A percentile compares a stretch with the other conserved stretches of the same genome.
phyloP scores from a whole-genome alignment of 2,329 filamentous ascomycete species.

The Botrytis fabae region DNA sequence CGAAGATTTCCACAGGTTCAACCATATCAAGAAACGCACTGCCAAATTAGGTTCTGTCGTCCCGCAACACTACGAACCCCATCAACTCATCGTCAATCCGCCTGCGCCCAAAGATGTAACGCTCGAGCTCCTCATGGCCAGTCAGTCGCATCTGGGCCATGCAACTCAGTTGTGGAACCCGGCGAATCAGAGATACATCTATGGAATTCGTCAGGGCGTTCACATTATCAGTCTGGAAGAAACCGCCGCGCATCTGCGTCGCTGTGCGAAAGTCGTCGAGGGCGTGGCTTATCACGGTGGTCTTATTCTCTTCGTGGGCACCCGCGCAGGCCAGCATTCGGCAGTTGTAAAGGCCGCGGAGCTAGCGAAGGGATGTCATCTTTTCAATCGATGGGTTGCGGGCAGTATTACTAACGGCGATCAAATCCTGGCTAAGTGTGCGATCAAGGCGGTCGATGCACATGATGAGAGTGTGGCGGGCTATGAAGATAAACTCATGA shows the following conservation, averaged over 20 bases:
- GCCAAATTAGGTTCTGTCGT: constrained; percentile 51
- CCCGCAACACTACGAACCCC: constrained; percentile 62
- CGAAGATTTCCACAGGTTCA: constrained; percentile 31
- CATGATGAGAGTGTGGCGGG: constrained; percentile 61
- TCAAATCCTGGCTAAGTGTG: constrained; percentile 73
- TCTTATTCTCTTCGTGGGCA: constrained; percentile 88
- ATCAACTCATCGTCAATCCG: constrained; percentile 68
- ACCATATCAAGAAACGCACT: constrained; percentile 48
- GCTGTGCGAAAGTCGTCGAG: constrained; percentile 88
- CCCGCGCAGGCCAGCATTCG: constrained; percentile 75
- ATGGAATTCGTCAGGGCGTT: constrained; percentile 81
- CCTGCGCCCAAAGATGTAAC: constrained; percentile 78
- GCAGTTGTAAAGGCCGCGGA: constrained; percentile 79
- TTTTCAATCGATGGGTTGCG: constrained; percentile 92
- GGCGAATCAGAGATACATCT: constrained; percentile 90
- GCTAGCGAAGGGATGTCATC: constrained; percentile 75
- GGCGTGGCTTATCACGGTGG: constrained; percentile 82
- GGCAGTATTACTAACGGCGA: constrained; percentile 92
- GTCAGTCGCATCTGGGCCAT: constrained; percentile 88
- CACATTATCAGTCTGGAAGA: constrained; percentile 92
- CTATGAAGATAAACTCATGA: constrained; percentile 64
- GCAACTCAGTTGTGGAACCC: constrained; percentile 92
- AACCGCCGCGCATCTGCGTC: constrained; percentile 85
- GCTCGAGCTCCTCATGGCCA: constrained; percentile 85
- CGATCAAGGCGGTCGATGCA: constrained; percentile 74